Evolutionary conservation across 139 green algal genomes (phyloP), one percentile per base, ranked within the genome.

Genomic region (Coelastrella sp.): DNA sequence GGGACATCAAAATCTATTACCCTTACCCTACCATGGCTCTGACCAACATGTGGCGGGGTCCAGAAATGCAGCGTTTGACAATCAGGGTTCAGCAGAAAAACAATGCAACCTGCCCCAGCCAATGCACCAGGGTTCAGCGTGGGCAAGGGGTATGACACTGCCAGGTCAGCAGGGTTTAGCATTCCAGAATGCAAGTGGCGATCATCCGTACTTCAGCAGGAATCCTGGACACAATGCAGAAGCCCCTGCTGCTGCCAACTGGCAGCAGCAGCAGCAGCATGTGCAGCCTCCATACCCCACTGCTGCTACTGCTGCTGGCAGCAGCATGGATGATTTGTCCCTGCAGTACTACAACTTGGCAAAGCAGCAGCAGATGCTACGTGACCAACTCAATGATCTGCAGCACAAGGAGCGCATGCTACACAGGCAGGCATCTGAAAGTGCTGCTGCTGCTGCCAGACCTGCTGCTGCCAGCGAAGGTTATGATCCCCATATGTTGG

Each of bases 291-390:
- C 66, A 40, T 71, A 23, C 8, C 30, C 62, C 3, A 15, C 32
- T 13, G 30, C 72, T 67, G 27, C 43, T 23, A 11, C 72, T 67
- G 45, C 72, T 32, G 45, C 72, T 32, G 7, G n/a, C 23, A 41
- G 27, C n/a, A 40, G 41, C 60, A 79, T 62, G 7, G 25, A 79
- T 19, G 40, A 76, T n/a, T 71, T 75, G 3, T 51, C 71, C 40
- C 23, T 48, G 45, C 81, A 86, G 32, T 64, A 88, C 37, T n/a
- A 43, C 37, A n/a, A 15, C 57, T 40, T 75, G 17, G 73, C 48
- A 40, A 23, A 32, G 32, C 64, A 73, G 45, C 60, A 67, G 48
- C 51, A 73, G 64, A n/a, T 40, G 23, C 40, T 85, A 38, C 35
- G 64, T 5, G 38, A 51, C 50, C 81, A 81, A 35, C 63, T 86